phyloP scores from a whole-genome alignment of 2,329 filamentous ascomycete genomes.

The Colletotrichum sp. region DNA sequence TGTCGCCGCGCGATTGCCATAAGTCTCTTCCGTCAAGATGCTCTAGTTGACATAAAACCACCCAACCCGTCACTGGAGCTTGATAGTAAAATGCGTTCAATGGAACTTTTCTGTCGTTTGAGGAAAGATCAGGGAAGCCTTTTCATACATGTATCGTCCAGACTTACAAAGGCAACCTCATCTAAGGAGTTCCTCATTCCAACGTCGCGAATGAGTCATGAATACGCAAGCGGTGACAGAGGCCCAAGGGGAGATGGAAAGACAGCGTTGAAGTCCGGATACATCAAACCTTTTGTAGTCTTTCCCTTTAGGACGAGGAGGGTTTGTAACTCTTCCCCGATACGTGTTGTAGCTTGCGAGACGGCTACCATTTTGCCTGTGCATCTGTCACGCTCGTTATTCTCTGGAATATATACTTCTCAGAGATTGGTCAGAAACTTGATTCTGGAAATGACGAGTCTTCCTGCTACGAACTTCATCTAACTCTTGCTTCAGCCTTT shows the following conservation, averaged over 20 bases:
- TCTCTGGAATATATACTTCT: background rate
- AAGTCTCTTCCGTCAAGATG: background rate
- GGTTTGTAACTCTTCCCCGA: no score
- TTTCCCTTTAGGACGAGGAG: rapidly evolving
- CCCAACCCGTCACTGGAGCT: no score
- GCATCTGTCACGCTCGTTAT: rapidly evolving
- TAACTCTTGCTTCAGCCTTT: background rate
- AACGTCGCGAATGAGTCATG: rapidly evolving
- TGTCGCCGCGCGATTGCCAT: no score
- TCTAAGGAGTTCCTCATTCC: background rate
- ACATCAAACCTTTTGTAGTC: background rate
- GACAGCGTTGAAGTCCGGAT: rapidly evolving
- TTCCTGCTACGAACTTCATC: background rate
- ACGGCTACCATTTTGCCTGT: background rate
- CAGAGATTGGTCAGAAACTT: background rate
- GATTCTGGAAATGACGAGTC: background rate
- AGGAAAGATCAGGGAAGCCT: rapidly evolving
- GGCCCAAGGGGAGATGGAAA: background rate
- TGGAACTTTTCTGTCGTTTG: background rate
- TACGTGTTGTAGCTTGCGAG: no score
- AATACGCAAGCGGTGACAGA: background rate
- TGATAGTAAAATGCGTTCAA: no score
- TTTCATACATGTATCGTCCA: rapidly evolving
- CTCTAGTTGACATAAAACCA: rapidly evolving
- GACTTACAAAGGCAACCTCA: rapidly evolving